Evolutionary conservation across 1,284 basidiomycete species (phyloP), one percentile per base, ranked within the genome.

Genomic region (Cryptococcus deneoformans): DNA sequence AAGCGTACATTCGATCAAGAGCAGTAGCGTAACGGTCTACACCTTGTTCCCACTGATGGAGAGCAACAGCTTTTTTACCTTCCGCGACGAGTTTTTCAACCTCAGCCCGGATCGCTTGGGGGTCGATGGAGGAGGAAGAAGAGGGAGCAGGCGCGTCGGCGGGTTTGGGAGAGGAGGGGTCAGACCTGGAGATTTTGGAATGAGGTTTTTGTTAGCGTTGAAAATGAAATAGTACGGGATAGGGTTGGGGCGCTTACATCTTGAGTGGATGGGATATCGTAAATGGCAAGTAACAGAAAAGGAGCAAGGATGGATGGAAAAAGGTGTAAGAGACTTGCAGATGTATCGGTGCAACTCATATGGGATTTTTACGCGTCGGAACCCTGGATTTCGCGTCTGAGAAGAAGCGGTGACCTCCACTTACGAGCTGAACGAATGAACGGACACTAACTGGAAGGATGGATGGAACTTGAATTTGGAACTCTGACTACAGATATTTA

Each of bases 21-120:
- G 90, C 90, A 47, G 84, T 86, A 37, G 88, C 89, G 77, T 92
- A 94, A 72, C 88, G 82, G 48, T 88, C 87, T 5, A 91, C 86
- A 1, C 90, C 88, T 68, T 90, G 86, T 69, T 93, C 90, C 74
- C 87, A 93, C 73, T 90, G 89, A 73, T 83, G 84, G 66, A 94
- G 83, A 37, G 90, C 90, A 76, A 90, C 89, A 2, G 91, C 90
- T 57, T 78, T 78, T 62, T 76, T 75, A n/a, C 75, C 77, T 57
- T 76, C 69, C 3, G 70, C 76, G 3, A 77, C 65, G 34, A 73
- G 68, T 46, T 57, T 59, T 34, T 71, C 66, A 8, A 68, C 70
- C 46, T 68, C 57, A 2, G 64, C 64, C 40, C 56, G 50, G 14
- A 57, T 40, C 29, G 29, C 29, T 4, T 29, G 29, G 5, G 29